phyloP scores from a whole-genome alignment of 768 basidiomycete genomes.

The Baorangia bicolor region DNA sequence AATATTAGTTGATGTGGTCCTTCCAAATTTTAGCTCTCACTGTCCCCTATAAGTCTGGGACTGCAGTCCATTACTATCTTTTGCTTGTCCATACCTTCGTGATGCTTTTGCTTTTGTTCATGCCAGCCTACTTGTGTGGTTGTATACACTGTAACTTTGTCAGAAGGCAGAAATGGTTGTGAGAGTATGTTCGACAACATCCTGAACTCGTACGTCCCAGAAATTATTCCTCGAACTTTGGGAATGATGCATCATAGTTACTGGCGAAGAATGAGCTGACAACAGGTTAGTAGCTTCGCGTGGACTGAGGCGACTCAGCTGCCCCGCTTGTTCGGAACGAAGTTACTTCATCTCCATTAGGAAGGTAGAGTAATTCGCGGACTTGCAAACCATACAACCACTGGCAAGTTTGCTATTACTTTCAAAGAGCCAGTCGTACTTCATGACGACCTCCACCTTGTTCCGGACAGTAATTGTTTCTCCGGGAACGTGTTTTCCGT shows the following conservation, averaged over 20 bases:
- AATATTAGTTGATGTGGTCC: background rate
- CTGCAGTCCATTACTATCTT: background rate
- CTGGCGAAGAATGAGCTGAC: background rate
- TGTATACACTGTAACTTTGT: background rate
- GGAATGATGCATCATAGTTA: background rate
- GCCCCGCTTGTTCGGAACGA: background rate
- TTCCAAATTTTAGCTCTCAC: background rate
- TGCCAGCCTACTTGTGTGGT: background rate
- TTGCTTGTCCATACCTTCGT: background rate
- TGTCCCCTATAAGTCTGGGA: no score
- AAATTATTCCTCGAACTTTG: background rate
- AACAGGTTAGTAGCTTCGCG: background rate
- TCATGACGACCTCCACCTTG: conserved; percentile 5
- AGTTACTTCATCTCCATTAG: conserved; percentile 3
- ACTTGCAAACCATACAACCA: conserved; percentile 4
- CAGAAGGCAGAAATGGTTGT: background rate
- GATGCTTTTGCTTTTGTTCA: background rate
- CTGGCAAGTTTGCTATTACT: background rate
- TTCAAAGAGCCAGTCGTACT: background rate
- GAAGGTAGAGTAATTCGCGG: conserved; percentile 11
- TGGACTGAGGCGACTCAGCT: background rate
- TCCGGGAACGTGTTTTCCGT: background rate
- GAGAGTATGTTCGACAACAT: background rate
- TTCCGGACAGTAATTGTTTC: conserved; percentile 3
- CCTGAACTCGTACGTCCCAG: background rate